A percentile compares a stretch with the other conserved stretches of the same genome.
phyloP scores from a whole-genome alignment of 495 filamentous ascomycete genomes.

The Xylaria sp. region DNA sequence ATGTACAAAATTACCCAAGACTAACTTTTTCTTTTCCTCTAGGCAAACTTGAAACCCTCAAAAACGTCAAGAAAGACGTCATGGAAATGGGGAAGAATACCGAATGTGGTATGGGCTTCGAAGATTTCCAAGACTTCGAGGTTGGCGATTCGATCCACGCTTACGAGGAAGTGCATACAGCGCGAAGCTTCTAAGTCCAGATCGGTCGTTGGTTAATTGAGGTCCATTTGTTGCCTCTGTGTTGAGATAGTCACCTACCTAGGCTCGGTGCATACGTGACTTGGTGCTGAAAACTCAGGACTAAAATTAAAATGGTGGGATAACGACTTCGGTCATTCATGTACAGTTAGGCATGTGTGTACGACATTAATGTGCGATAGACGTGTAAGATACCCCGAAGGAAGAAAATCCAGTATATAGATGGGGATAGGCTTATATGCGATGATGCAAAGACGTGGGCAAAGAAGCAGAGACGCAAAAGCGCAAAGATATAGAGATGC shows the following conservation, averaged over 20 bases:
- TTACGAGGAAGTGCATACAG: slow-evolving; percentile 79
- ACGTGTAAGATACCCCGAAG: background rate
- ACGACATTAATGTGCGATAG: background rate
- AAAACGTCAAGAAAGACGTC: slow-evolving; percentile 91
- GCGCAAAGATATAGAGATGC: background rate
- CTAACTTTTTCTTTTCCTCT: slow-evolving; percentile 1
- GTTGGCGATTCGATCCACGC: slow-evolving; percentile 86
- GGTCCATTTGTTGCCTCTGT: background rate
- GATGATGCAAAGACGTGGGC: background rate
- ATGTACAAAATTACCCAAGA: background rate
- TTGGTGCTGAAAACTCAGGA: background rate
- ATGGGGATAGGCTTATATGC: background rate
- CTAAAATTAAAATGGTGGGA: background rate
- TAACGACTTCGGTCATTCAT: background rate
- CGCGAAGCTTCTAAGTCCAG: slow-evolving; percentile 64
- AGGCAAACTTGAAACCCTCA: slow-evolving; percentile 78
- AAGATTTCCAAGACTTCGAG: slow-evolving; percentile 76
- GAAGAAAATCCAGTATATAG: background rate
- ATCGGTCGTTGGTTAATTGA: background rate
- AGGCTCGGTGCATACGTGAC: background rate
- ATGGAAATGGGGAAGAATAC: slow-evolving; percentile 85
- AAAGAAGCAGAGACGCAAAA: background rate
- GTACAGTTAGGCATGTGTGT: background rate
- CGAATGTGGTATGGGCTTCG: slow-evolving; percentile 92
- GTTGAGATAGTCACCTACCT: background rate